phyloP scores from a whole-genome alignment of 768 basidiomycete genomes.

The Lactarius pseudohatsudake region DNA sequence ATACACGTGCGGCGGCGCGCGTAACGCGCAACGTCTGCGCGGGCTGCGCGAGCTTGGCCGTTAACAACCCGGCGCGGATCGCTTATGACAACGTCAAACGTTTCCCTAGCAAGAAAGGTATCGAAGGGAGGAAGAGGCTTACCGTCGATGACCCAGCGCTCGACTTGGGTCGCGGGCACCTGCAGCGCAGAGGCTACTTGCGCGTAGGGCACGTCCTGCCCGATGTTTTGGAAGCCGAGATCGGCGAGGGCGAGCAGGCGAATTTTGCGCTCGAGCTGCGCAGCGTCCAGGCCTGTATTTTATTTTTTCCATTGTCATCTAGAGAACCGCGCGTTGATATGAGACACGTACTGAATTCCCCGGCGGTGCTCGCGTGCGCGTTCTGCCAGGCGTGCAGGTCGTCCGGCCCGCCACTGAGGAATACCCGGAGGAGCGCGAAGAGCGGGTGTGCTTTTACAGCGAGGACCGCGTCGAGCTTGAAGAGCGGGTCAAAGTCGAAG shows the following conservation, averaged over 20 bases:
- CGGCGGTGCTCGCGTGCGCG: slow-evolving; percentile 51
- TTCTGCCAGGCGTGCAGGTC: slow-evolving; percentile 40
- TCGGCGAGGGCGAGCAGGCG: slow-evolving; percentile 73
- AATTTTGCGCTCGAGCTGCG: slow-evolving; percentile 75
- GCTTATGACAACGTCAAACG: slow-evolving; percentile 42
- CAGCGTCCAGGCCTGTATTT: slow-evolving; percentile 50
- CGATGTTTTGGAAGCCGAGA: slow-evolving; percentile 70
- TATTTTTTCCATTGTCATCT: neutral
- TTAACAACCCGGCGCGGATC: slow-evolving; percentile 74
- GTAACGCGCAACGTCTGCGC: slow-evolving; percentile 70
- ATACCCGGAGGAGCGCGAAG: slow-evolving; percentile 70
- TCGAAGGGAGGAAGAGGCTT: slow-evolving; percentile 24
- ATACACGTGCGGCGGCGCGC: slow-evolving; percentile 50
- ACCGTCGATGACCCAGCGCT: slow-evolving; percentile 90
- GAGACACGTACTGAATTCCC: slow-evolving; percentile 51
- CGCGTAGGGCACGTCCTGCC: slow-evolving; percentile 68
- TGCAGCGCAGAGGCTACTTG: slow-evolving; percentile 67
- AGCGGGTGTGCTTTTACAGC: slow-evolving; percentile 47
- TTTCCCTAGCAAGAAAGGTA: no score
- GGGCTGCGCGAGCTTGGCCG: slow-evolving; percentile 82
- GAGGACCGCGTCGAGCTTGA: slow-evolving; percentile 32
- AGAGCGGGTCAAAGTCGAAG: slow-evolving; percentile 82
- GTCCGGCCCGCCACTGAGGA: slow-evolving; percentile 59
- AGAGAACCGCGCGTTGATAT: neutral
- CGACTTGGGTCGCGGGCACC: slow-evolving; percentile 64